phyloP scores from a whole-genome alignment of 768 basidiomycete species.

The Tylopilus balloui region DNA sequence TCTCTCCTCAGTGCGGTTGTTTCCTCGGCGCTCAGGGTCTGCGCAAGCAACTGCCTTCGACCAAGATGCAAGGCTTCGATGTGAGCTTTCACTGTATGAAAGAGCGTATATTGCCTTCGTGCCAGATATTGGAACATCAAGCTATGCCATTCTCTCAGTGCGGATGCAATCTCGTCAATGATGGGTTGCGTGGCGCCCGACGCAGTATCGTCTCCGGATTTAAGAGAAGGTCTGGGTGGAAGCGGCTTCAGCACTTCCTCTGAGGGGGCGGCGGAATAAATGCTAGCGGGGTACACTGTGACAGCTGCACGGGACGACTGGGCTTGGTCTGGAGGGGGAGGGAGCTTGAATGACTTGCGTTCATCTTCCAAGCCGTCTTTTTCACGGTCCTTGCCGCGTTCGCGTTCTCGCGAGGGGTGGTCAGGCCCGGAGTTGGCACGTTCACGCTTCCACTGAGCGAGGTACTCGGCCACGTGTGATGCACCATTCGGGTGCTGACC shows the following conservation, averaged over 20 bases:
- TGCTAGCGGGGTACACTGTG: slow-evolving; percentile 67
- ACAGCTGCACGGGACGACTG: slow-evolving; percentile 67
- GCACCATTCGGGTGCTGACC: slow-evolving; percentile 33
- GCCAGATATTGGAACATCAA: slow-evolving; percentile 90
- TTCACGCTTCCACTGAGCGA: slow-evolving; percentile 42
- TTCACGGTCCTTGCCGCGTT: slow-evolving; percentile 50
- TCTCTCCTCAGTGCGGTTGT: slow-evolving; percentile 75
- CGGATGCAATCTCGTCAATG: slow-evolving; percentile 95
- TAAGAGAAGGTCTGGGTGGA: slow-evolving; percentile 90
- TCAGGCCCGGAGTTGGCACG: slow-evolving; percentile 27
- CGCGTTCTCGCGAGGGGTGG: slow-evolving; percentile 30
- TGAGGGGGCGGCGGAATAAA: slow-evolving; percentile 69
- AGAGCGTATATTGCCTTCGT: slow-evolving; percentile 83
- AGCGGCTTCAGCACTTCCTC: slow-evolving; percentile 66
- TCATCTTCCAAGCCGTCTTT: slow-evolving; percentile 59
- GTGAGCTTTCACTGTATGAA: slow-evolving; percentile 80
- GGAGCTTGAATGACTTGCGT: slow-evolving; percentile 66
- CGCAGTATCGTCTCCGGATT: slow-evolving; percentile 89
- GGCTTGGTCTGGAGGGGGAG: slow-evolving; percentile 70
- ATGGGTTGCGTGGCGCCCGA: slow-evolving; percentile 83
- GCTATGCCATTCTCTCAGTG: slow-evolving; percentile 92
- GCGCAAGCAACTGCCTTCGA: slow-evolving; percentile 84
- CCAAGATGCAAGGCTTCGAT: slow-evolving; percentile 90
- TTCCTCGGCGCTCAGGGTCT: slow-evolving; percentile 85
- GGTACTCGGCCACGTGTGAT: slow-evolving; percentile 42